A percentile compares a stretch with the other conserved stretches of the same genome.
These are phyloP conservation scores for Elymus sibiricus DNA, from an alignment of 176 grass and related monocot genomes.

Conservation along the genomic window DNA sequence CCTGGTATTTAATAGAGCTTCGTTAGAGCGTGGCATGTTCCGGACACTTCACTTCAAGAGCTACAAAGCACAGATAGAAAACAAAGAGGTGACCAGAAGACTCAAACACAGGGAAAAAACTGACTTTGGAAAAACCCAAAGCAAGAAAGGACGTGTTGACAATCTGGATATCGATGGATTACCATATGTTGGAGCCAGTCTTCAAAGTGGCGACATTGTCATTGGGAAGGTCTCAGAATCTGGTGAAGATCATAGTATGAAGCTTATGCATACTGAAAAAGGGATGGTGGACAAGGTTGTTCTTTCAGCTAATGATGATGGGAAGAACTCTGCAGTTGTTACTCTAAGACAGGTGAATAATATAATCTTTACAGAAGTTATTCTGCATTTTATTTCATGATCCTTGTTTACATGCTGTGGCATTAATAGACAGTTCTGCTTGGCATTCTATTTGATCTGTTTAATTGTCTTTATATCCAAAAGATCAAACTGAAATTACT, in stretches of 20 bases:
- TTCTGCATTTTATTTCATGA: neutral
- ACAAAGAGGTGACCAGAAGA: slow-evolving; percentile 58
- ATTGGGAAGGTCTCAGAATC: slow-evolving; percentile 73
- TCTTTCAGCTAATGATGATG: slow-evolving; percentile 82
- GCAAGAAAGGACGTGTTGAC: slow-evolving; percentile 74
- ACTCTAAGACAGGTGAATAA: slow-evolving; percentile 75
- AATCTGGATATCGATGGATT: slow-evolving; percentile 80
- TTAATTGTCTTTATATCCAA: slow-evolving; percentile 4
- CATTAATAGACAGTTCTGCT: neutral
- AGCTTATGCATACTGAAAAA: slow-evolving; percentile 80
- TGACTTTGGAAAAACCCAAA: slow-evolving; percentile 68
- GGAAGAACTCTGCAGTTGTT: slow-evolving; percentile 69
- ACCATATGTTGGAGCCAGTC: slow-evolving; percentile 79
- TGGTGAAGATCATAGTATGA: slow-evolving; percentile 67
- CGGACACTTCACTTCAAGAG: slow-evolving; percentile 66
- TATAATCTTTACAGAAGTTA: slow-evolving; percentile 6
- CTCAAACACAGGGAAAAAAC: slow-evolving; percentile 56
- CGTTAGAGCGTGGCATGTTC: slow-evolving; percentile 85
- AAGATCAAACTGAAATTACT: neutral
- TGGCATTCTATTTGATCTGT: neutral
- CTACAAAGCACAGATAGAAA: slow-evolving; percentile 75
- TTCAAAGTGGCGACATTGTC: slow-evolving; percentile 78
- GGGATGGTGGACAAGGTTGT: slow-evolving; percentile 89
- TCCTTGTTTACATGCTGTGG: neutral
- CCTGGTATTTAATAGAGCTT: slow-evolving; percentile 81